phyloP scores from a whole-genome alignment of 1,139 yeast genomes.

The Geotrichum candidum region DNA sequence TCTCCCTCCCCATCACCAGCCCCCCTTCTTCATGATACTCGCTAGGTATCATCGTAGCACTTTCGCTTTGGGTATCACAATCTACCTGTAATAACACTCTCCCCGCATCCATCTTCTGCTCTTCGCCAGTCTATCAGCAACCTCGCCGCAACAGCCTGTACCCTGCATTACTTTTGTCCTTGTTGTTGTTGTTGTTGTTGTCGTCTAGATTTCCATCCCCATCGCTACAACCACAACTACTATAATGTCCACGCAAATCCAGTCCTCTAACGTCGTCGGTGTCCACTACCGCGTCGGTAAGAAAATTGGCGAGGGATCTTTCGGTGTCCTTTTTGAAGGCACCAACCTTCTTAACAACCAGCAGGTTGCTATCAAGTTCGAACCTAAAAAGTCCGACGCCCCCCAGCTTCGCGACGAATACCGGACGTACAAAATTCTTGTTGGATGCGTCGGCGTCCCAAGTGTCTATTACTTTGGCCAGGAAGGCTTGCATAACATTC shows the following conservation, averaged over 20 bases:
- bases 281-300: constrained; percentile 91
- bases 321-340: constrained; percentile 95
- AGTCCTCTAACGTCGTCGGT: constrained; percentile 49
- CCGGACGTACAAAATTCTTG: constrained; percentile 81
- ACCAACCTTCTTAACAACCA: constrained; percentile 74
- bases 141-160: constrained; percentile 73
- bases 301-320: constrained; percentile 96
- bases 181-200: background rate
- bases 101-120: background rate
- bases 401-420: constrained; percentile 96
- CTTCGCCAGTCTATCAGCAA: background rate
- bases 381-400: constrained; percentile 93
- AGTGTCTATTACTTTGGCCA: constrained; percentile 96
- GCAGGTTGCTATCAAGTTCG: constrained; percentile 71
- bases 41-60: background rate
- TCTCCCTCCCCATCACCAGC: background rate
- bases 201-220: background rate
- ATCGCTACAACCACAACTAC: constrained; percentile 39
- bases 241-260: constrained; percentile 27
- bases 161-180: background rate
- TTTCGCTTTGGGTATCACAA: background rate
- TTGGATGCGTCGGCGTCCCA: constrained; percentile 81
- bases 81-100: background rate
- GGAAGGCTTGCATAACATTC: constrained; percentile 90
- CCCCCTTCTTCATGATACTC: background rate